Conservation (phyloP, 2,329 filamentous ascomycete species). For the Paecilomyces variotii region DNA sequence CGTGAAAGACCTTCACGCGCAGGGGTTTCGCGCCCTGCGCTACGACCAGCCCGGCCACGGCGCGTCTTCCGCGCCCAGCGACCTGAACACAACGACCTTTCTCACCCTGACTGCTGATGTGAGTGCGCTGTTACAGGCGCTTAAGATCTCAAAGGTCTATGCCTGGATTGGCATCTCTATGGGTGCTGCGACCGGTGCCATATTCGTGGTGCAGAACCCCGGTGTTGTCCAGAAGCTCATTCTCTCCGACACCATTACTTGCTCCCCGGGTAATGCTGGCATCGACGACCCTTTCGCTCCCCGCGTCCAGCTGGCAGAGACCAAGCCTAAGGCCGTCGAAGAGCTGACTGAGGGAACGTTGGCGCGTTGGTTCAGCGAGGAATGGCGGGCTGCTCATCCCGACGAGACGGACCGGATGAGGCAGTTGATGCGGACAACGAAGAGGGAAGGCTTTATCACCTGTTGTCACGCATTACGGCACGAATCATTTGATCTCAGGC, state of each 20-base stretch:
- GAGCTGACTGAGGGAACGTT: conserved; percentile 24
- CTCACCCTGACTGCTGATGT: conserved; percentile 34
- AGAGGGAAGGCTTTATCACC: conserved; percentile 35
- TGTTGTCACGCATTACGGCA: conserved; percentile 34
- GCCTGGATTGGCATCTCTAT: conserved; percentile 42
- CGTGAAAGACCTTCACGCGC: conserved; percentile 23
- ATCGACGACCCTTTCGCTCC: conserved; percentile 29
- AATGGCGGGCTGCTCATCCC: conserved; percentile 28
- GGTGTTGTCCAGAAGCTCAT: conserved; percentile 31
- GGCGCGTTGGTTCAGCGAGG: conserved; percentile 36
- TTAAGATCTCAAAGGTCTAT: conserved; percentile 14
- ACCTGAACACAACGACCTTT: conserved; percentile 29
- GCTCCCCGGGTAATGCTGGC: conserved; percentile 31
- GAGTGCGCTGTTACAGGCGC: conserved; percentile 22
- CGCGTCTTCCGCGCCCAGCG: conserved; percentile 24
- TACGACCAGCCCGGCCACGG: conserved; percentile 41
- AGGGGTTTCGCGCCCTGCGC: conserved; percentile 35
- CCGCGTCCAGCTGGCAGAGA: conserved; percentile 26
- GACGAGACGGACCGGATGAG: conserved; percentile 30
- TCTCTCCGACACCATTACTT: conserved; percentile 35
- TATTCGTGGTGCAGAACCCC: conserved; percentile 33
- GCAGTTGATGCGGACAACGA: conserved; percentile 29
- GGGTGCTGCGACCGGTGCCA: conserved; percentile 36
- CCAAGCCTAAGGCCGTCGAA: conserved; percentile 23
- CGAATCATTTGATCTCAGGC: conserved; percentile 32